These are phyloP conservation scores for Elsinoe batatas DNA, from an alignment of 2,329 filamentous ascomycete species.

Conservation along the genomic window DNA sequence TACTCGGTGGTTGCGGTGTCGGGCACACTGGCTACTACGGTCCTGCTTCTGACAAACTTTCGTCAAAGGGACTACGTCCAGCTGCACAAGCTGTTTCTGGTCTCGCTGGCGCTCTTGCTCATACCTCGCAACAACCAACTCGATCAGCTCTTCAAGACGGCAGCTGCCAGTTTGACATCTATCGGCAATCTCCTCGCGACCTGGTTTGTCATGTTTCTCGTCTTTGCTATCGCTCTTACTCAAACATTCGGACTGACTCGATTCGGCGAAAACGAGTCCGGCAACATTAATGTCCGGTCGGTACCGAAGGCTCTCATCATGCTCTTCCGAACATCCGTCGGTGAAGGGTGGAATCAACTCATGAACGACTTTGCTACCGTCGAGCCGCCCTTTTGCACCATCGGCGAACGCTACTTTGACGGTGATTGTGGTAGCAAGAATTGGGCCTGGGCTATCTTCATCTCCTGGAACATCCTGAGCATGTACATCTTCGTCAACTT, in stretches of 20 bases:
- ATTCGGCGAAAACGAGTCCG: slow-evolving; percentile 62
- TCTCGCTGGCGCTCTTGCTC: slow-evolving; percentile 76
- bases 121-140: slow-evolving; percentile 95
- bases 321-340: slow-evolving; percentile 84
- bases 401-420: slow-evolving; percentile 60
- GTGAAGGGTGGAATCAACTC: slow-evolving; percentile 91
- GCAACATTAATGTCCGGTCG: slow-evolving; percentile 83
- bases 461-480: slow-evolving; percentile 97
- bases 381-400: slow-evolving; percentile 69
- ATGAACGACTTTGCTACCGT: slow-evolving; percentile 93
- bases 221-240: slow-evolving; percentile 92
- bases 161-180: slow-evolving; percentile 79
- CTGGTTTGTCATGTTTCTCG: slow-evolving; percentile 93
- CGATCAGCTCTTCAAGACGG: slow-evolving; percentile 97
- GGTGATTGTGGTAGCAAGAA: slow-evolving; percentile 86
- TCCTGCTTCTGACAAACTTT: slow-evolving; percentile 58
- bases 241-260: slow-evolving; percentile 92
- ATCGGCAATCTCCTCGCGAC: slow-evolving; percentile 90
- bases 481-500: slow-evolving; percentile 99
- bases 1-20: slow-evolving; percentile 73
- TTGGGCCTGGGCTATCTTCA: slow-evolving; percentile 85
- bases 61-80: slow-evolving; percentile 55
- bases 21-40: slow-evolving; percentile 73
- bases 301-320: slow-evolving; percentile 90
- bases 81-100: slow-evolving; percentile 88